Evolutionary conservation across 495 filamentous ascomycete species (phyloP).

Genomic region (Talaromyces proteolyticus): DNA sequence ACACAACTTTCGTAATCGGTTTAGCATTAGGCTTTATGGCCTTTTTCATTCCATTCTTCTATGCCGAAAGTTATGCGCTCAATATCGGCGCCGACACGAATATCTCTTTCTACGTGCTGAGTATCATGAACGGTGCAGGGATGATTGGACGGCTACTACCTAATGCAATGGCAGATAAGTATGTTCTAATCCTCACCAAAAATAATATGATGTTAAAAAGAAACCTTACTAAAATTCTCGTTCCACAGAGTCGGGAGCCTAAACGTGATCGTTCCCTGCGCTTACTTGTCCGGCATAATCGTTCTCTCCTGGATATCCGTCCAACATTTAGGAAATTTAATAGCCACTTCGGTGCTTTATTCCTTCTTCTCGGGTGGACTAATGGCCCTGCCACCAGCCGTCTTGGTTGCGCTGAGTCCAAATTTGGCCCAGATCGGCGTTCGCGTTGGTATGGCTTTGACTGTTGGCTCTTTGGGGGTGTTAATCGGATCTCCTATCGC

Average conservation of each 20-base stretch:
- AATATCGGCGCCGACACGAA: conserved; percentile 30
- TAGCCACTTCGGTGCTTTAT: too few relatives aligned
- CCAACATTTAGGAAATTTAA: too few relatives aligned
- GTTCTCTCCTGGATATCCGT: background rate
- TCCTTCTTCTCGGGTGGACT: background rate
- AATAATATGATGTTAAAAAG: too few relatives aligned
- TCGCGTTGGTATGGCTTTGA: conserved; percentile 13
- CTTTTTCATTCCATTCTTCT: conserved; percentile 51
- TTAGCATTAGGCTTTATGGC: conserved; percentile 42
- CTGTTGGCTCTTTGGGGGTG: conserved; percentile 14
- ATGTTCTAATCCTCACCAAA: too few relatives aligned
- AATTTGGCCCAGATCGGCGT: background rate
- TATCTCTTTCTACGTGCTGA: conserved; percentile 38
- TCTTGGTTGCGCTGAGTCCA: conserved; percentile 5
- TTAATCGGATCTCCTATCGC: conserved; percentile 23
- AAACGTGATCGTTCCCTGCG: background rate
- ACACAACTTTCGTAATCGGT: conserved; percentile 24
- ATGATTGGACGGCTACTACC: conserved; percentile 20
- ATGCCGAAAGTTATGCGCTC: conserved; percentile 51
- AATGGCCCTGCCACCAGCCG: conserved; percentile 11
- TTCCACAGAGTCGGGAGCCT: too few relatives aligned
- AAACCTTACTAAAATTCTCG: too few relatives aligned
- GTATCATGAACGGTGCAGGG: conserved; percentile 23
- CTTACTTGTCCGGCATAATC: background rate
- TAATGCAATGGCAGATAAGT: conserved; percentile 7